These are phyloP conservation scores for Actinomucor elegans DNA, from an alignment of 371 early-diverging fungal genomes.

Conservation along the genomic window DNA sequence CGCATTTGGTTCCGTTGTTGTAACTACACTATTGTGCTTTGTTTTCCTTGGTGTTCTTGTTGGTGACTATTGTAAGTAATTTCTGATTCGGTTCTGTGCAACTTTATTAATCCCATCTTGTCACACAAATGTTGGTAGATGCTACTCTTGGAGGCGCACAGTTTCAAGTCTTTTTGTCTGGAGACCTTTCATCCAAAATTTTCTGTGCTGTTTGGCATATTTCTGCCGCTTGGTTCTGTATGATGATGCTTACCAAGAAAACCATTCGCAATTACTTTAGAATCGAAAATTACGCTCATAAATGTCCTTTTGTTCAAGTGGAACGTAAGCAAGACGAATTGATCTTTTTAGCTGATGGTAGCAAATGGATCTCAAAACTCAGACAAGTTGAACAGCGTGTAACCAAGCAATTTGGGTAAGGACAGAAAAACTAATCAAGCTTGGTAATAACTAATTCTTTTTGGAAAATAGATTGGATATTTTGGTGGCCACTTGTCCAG, in stretches of 20 bases:
- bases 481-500: constrained; percentile 38
- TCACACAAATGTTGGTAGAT: constrained; percentile 27
- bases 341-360: constrained; percentile 54
- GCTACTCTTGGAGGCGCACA: constrained; percentile 35
- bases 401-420: constrained; percentile 12
- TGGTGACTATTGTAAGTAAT: constrained; percentile 66
- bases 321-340: constrained; percentile 56
- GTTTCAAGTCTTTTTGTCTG: constrained; percentile 49
- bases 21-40: constrained; percentile 62
- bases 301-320: constrained; percentile 59
- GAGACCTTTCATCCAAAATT: constrained; percentile 54
- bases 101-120: constrained; percentile 5
- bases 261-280: constrained; percentile 65
- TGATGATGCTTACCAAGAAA: constrained; percentile 38
- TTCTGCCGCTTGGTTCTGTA: constrained; percentile 59
- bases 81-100: background rate
- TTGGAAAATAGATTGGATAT: constrained; percentile 35
- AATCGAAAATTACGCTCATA: constrained; percentile 42
- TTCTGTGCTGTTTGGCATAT: constrained; percentile 72
- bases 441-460: too few relatives aligned
- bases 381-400: constrained; percentile 26
- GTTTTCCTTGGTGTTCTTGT: constrained; percentile 69
- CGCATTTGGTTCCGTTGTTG: constrained; percentile 50
- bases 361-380: constrained; percentile 32
- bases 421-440: background rate